Conservation (phyloP, 805 yeast genomes). For the Teunomyces gatunensis region DNA sequence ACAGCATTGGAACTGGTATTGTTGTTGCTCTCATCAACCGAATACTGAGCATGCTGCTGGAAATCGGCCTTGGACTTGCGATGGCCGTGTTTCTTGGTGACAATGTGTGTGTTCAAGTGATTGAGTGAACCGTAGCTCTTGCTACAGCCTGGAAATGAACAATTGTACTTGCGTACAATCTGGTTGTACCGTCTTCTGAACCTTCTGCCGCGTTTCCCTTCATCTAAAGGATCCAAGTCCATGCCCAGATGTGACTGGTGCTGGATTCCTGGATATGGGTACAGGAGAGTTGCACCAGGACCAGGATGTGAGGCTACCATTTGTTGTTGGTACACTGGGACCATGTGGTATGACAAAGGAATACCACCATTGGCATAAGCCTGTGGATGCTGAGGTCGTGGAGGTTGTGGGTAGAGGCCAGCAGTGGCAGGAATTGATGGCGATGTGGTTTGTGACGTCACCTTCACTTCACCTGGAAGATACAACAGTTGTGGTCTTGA, state of each 20-base stretch:
- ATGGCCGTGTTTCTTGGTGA: constrained; percentile 44
- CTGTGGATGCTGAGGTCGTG: background rate
- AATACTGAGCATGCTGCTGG: constrained; percentile 13
- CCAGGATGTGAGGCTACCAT: constrained; percentile 1
- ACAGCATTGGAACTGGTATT: background rate
- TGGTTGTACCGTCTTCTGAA: constrained; percentile 37
- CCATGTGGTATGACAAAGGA: background rate
- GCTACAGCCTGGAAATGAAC: constrained; percentile 37
- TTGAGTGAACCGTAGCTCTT: constrained; percentile 43
- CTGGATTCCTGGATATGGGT: background rate
- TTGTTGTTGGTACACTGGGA: constrained; percentile 1
- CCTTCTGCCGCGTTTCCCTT: constrained; percentile 28
- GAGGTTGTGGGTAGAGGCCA: background rate
- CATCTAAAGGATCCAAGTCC: constrained; percentile 15
- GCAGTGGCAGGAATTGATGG: background rate
- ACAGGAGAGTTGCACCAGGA: constrained; percentile 1
- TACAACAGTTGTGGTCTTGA: background rate
- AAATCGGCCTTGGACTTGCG: constrained; percentile 41
- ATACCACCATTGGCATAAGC: background rate
- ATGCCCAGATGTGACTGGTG: constrained; percentile 9
- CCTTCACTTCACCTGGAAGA: background rate
- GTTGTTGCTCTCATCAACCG: background rate
- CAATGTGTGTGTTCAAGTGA: constrained; percentile 44
- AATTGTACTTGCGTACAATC: constrained; percentile 30
- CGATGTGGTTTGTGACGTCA: background rate